Evolutionary conservation across 345 rosid genomes (phyloP), one percentile per base, ranked within the genome.

Genomic region (Isatis tinctoria): DNA sequence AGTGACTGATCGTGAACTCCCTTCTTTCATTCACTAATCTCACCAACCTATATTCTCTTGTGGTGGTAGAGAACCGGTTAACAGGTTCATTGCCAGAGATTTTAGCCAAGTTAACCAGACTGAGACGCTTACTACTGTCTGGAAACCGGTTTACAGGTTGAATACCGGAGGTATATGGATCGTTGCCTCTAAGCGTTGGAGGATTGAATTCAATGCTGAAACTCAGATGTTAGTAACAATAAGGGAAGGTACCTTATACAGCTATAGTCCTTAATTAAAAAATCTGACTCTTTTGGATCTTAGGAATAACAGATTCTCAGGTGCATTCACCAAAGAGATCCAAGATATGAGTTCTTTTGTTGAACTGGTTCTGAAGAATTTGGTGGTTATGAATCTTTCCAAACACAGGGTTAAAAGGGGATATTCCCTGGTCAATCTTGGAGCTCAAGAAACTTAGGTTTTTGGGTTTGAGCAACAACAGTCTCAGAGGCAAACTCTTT

Each of bases 201-300:
- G 80, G 83, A 13, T 24, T 94, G 81, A 60, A 65, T 43, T 87
- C 96, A 18, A 81, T 95, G 20, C 74, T 94, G 81, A 95, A 95
- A 83, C 90, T 94, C 51, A n/a, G 97, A 91, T 77, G 63, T 90
- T 53, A 91, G 97, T 82, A 79, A 83, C 86, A 91, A 95, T 68
- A 65, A 59, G 92, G 97, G 4, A 63, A 70, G 60, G 58, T 88
- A 60, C 89, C 95, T n/a, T 4, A 47, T 3, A 45, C 88, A 77
- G 71, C 73, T 87, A 26, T 81, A 86, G 33, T 53, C 61, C 61
- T 65, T 94, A n/a, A n/a, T n/a, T n/a, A 32, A 88, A 81, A 83
- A 90, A 87, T 13, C 60, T 91, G 72, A 90, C 93, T 33, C 91
- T 94, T 44, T 70, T 94, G 77, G 98, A 91, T 57, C 74, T 91